Evolutionary conservation across 805 yeast species (phyloP).

Genomic region (Wickerhamomyces sydowiorum): DNA sequence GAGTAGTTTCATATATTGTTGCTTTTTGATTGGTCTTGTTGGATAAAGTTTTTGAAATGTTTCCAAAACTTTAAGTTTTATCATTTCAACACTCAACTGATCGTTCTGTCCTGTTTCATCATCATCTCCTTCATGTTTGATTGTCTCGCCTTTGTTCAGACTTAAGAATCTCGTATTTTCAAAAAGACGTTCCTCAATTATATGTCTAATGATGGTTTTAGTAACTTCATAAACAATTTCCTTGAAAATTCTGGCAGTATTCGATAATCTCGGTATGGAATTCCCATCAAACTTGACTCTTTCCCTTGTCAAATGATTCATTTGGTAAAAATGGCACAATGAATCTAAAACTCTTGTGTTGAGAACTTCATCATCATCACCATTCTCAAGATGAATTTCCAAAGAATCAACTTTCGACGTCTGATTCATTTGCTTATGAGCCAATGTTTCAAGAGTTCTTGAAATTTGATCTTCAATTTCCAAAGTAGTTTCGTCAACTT

Average conservation of each 20-base stretch:
- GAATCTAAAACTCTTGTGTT: neutral
- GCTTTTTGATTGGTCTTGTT: neutral
- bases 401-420: too few species aligned
- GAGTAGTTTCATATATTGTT: neutral
- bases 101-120: too few species aligned
- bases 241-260: too few species aligned
- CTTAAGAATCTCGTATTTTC: too few species aligned
- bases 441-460: conserved; percentile 21
- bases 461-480: conserved; percentile 31
- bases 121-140: too few species aligned
- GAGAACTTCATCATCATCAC: conserved; percentile 1
- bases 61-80: neutral
- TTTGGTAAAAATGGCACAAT: neutral
- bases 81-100: too few species aligned
- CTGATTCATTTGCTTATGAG: conserved; percentile 8
- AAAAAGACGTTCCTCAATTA: too few species aligned
- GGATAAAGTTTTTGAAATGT: neutral
- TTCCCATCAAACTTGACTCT: too few species aligned
- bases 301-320: neutral
- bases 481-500: conserved; percentile 39
- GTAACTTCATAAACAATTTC: too few species aligned
- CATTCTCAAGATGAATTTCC: neutral
- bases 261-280: too few species aligned
- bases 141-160: too few species aligned
- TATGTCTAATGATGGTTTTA: too few species aligned